Base-by-base conservation (phyloP, 2,329 filamentous ascomycete species). In the Lecanicillium sp. region DNA sequence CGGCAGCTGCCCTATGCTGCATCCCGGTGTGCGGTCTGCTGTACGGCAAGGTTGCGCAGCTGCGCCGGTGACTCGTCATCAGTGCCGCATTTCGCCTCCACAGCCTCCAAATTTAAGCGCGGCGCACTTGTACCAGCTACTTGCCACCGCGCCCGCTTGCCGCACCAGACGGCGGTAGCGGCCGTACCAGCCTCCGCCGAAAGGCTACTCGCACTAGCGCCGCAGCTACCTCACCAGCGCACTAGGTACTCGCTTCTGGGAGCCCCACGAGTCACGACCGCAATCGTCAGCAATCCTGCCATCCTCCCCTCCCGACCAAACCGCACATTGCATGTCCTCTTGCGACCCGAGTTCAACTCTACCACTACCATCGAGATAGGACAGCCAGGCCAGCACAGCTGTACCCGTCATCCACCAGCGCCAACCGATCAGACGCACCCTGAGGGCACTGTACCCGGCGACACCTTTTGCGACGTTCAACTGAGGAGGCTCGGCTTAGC, bases 401-500 rank as follows among this genome's bases (percentile, higher is more conserved):
- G 13, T 17, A n/a, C 14, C 36, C 29, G 10, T n/a, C 20, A n/a
- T 18, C 25, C 8, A 3, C 18, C 11, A 39, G 15, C 29, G 15
- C 13, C 29, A 7, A n/a, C 29, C 29, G 29, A 17, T 8, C 13
- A 30, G 29, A 30, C 13, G 29, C 7, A n/a, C 13, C 13, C 9
- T 13, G 25, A 13, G 25, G 25, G 13, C 25, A 13, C 13, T 28
- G 25, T 28, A 30, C 7, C 15, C 13, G n/a, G 13, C 39, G 33
- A 37, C 39, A 37, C 29, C 18, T 37, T 33, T 15, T 19, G 17
- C 11, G 17, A n/a, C n/a, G 5, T 8, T 25, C 29, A 15, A n/a
- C 29, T 27, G 29, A 28, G 39, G 39, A 29, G 39, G 27, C 32
- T 41, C 39, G 39, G 39, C 39, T 41, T 36, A 37, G 33, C 34